These are phyloP conservation scores for Candida nanaspora DNA, from an alignment of 805 yeast genomes.

Conservation along the genomic window DNA sequence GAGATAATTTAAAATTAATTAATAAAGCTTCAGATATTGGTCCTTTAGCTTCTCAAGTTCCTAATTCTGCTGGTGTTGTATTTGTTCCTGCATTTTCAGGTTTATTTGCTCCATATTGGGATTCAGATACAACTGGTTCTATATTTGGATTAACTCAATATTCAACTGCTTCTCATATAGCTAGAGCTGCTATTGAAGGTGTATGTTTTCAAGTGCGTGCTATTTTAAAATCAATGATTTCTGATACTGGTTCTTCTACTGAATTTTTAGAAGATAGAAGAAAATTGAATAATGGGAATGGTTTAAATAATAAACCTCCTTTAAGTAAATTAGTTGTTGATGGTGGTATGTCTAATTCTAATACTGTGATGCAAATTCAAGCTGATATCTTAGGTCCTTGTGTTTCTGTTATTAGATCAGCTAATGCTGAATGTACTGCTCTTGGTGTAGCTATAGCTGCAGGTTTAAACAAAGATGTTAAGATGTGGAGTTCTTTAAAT, in stretches of 20 bases:
- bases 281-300: background rate
- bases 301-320: constrained; percentile 12
- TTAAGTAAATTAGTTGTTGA: constrained; percentile 56
- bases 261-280: constrained; percentile 42
- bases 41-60: constrained; percentile 77
- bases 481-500: constrained; percentile 69
- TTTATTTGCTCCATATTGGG: constrained; percentile 94
- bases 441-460: constrained; percentile 97
- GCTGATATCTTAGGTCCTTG: constrained; percentile 88
- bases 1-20: constrained; percentile 82
- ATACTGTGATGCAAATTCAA: constrained; percentile 89
- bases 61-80: constrained; percentile 82
- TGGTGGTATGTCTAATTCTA: constrained; percentile 92
- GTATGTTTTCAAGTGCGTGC: constrained; percentile 92
- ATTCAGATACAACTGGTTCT: constrained; percentile 84
- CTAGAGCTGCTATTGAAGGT: constrained; percentile 92
- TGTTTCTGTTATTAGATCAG: constrained; percentile 73
- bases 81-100: constrained; percentile 96
- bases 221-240: constrained; percentile 81
- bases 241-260: constrained; percentile 63
- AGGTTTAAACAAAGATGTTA: constrained; percentile 56
- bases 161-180: constrained; percentile 87
- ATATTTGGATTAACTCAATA: constrained; percentile 89
- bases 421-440: constrained; percentile 86
- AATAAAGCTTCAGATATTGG: constrained; percentile 82